Evolutionary conservation across 768 basidiomycete genomes (phyloP).

Genomic region (Heimioporus sp.): DNA sequence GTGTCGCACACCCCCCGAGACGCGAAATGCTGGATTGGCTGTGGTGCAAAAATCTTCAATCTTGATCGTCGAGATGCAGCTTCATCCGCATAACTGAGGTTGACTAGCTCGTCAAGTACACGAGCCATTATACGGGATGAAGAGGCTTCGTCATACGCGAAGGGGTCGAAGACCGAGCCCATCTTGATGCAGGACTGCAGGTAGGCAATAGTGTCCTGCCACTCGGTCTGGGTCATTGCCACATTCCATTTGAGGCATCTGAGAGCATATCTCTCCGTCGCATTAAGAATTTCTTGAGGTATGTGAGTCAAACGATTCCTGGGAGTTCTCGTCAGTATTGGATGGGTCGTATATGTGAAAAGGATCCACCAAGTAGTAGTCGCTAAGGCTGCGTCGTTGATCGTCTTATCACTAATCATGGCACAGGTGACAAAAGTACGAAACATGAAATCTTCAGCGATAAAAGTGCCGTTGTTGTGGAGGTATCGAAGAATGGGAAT

Average conservation of each 20-base stretch:
- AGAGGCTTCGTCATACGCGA: slow-evolving; percentile 15
- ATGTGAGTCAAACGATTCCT: slow-evolving; percentile 24
- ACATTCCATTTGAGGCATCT: slow-evolving; percentile 22
- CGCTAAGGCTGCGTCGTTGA: slow-evolving; percentile 32
- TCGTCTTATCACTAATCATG: slow-evolving; percentile 34
- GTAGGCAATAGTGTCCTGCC: slow-evolving; percentile 22
- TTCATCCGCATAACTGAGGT: slow-evolving; percentile 3
- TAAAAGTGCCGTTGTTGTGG: slow-evolving; percentile 23
- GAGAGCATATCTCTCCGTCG: slow-evolving; percentile 22
- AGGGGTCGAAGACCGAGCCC: slow-evolving; percentile 24
- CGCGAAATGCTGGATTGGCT: slow-evolving; percentile 7
- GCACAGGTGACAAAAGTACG: slow-evolving; percentile 33
- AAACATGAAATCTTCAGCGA: slow-evolving; percentile 35
- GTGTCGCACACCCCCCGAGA: slow-evolving; percentile 11
- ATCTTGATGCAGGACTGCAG: slow-evolving; percentile 26
- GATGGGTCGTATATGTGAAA: not conserved
- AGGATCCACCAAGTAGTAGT: slow-evolving; percentile 30
- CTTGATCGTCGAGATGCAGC: not conserved
- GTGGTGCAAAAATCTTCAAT: slow-evolving; percentile 14
- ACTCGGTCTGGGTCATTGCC: slow-evolving; percentile 17
- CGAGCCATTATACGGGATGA: slow-evolving; percentile 14
- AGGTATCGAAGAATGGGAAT: slow-evolving; percentile 31
- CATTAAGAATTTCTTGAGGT: slow-evolving; percentile 21
- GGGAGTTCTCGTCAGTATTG: slow-evolving; percentile 4
- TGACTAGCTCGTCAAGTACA: slow-evolving; percentile 20